Percentiles rank a stretch among this genome's conserved stretches.
Conservation (phyloP, 1,284 basidiomycete species). For the Cryptococcus depauperatus region DNA sequence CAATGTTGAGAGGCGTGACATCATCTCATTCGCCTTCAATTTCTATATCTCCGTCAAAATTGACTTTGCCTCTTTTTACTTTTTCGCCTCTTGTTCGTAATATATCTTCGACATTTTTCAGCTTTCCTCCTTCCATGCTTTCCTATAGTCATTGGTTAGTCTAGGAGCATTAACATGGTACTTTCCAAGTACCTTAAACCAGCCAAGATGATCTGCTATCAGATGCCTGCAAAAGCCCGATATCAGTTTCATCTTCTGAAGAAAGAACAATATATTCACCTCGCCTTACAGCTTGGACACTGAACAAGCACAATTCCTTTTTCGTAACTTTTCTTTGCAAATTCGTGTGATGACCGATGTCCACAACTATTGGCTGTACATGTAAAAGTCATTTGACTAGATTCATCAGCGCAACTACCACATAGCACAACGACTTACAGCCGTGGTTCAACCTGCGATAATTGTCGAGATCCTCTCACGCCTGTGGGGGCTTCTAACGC, state of each 20-base stretch:
- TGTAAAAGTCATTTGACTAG: slow-evolving; percentile 67
- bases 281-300: slow-evolving; percentile 82
- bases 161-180: no score
- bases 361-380: slow-evolving; percentile 72
- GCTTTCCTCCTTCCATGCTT: slow-evolving; percentile 58
- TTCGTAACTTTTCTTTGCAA: slow-evolving; percentile 74
- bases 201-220: slow-evolving; percentile 84
- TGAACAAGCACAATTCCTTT: slow-evolving; percentile 84
- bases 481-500: slow-evolving; percentile 20
- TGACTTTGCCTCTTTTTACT: slow-evolving; percentile 55
- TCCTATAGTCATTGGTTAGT: slow-evolving; percentile 37
- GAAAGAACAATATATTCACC: slow-evolving; percentile 51
- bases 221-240: slow-evolving; percentile 56
- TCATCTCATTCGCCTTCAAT: slow-evolving; percentile 24
- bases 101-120: slow-evolving; percentile 72
- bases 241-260: not conserved
- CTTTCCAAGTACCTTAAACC: slow-evolving; percentile 67
- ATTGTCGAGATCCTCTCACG: slow-evolving; percentile 15
- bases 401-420: not conserved
- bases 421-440: slow-evolving; percentile 17
- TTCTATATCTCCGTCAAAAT: slow-evolving; percentile 48
- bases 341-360: slow-evolving; percentile 79
- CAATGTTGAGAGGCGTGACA: not conserved
- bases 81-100: slow-evolving; percentile 66
- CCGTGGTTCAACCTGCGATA: slow-evolving; percentile 37